A percentile compares a stretch with the other conserved stretches of the same genome.
phyloP scores from a whole-genome alignment of 441 rosid genomes.

The Pelargonium exstipulatum region DNA sequence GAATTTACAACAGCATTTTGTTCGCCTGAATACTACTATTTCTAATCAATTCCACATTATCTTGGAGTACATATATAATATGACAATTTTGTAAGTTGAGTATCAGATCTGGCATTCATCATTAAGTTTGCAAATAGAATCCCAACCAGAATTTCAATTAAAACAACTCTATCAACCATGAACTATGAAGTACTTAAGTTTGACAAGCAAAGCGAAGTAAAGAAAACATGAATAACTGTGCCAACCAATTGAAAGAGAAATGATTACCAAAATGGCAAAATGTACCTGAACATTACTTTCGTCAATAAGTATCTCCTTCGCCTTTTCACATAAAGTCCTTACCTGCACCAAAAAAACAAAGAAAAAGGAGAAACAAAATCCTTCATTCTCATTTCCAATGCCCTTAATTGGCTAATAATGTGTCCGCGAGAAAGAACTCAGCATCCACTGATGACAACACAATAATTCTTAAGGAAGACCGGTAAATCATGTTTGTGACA shows the following conservation, averaged over 20 bases:
- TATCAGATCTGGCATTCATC: too few species aligned
- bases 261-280: constrained; percentile 17
- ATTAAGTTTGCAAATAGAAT: too few species aligned
- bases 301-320: constrained; percentile 40
- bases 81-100: too few species aligned
- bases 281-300: constrained; percentile 60
- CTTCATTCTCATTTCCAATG: neutral
- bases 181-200: neutral
- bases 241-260: constrained; percentile 1
- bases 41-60: neutral
- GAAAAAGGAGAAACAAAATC: neutral
- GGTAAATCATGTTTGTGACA: neutral
- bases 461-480: neutral
- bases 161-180: neutral
- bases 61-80: too few species aligned
- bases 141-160: neutral
- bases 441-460: neutral
- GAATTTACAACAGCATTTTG: neutral
- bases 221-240: neutral
- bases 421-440: neutral
- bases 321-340: constrained; percentile 61
- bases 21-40: neutral
- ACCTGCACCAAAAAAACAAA: constrained; percentile 38
- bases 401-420: neutral
- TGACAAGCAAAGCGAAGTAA: neutral